Evolutionary conservation across 331 rosid species (phyloP).

Genomic region (Rhamnella rubrinervis): DNA sequence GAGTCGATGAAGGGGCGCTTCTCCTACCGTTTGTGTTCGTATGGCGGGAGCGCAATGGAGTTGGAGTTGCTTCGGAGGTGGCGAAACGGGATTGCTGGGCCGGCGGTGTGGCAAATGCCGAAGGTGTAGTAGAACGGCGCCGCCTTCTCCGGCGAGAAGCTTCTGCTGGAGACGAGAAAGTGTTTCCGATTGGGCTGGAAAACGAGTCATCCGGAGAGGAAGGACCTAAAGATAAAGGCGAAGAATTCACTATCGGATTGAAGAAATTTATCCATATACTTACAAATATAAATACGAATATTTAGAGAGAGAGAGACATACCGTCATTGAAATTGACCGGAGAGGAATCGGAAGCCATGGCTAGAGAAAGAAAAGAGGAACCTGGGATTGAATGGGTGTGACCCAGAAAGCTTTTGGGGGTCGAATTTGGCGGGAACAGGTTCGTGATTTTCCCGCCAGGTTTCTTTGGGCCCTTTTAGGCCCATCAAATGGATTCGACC

Average conservation of each 20-base stretch:
- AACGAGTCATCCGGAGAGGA: conserved; percentile 77
- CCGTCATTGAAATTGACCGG: conserved; percentile 39
- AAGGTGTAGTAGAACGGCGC: conserved; percentile 61
- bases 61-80: conserved; percentile 62
- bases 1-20: conserved; percentile 30
- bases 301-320: conserved; percentile 19
- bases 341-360: conserved; percentile 63
- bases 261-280: background rate
- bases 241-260: background rate
- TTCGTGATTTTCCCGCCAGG: conserved; percentile 54
- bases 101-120: conserved; percentile 63
- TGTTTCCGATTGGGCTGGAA: conserved; percentile 88
- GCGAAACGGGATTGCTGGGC: conserved; percentile 42
- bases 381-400: conserved; percentile 6
- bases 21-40: conserved; percentile 27
- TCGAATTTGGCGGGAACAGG: conserved; percentile 45
- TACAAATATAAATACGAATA: background rate
- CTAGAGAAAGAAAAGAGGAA: conserved; percentile 12
- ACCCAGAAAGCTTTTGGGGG: background rate
- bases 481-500: background rate
- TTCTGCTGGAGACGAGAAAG: conserved; percentile 67
- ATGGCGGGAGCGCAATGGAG: conserved; percentile 43
- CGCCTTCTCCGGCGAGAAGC: conserved; percentile 35
- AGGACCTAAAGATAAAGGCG: conserved; percentile 45
- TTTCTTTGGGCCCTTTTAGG: conserved; percentile 7